Evolutionary conservation across 495 filamentous ascomycete species (phyloP), one percentile per base, ranked within the genome.

Genomic region (Trichocladium antarcticum): DNA sequence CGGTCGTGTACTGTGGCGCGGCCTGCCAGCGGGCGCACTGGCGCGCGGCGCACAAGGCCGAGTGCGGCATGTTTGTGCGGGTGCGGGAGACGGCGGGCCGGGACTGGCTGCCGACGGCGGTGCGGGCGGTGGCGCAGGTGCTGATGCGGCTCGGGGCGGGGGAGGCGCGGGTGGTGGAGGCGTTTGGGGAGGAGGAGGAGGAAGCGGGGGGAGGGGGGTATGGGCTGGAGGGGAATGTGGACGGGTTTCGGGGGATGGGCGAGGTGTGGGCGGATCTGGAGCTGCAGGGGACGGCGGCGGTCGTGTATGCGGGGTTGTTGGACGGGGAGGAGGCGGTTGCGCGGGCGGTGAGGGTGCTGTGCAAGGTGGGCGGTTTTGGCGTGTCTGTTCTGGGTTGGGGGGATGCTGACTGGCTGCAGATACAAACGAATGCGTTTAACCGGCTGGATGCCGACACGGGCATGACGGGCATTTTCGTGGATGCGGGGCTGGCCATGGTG

Each of bases 1-100:
- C 62, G 3, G 63, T 63, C 6, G 57, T 65, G 17, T 83, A 82
- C 63, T 83, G 80, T 60, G 64, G 64, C 37, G 24, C 54, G 1
- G 45, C 54, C 10, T 83, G 80, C 53, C 80, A 83, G 60, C 69
- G 68, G 34, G 55, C 65, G 5, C 71, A 79, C 62, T 83, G 79
- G 79, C 67, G 62, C 38, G 49, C 36, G 0, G 63, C 62, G 6
- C 79, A 82, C 58, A 72, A 74, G 42, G 48, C 49, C 24, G 74
- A 76, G 57, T 82, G 79, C 58, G 59, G 61, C n/a, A 61, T 71
- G 35, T 64, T 71, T 41, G 42, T 42, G 42, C 61, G 64, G 7
- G 58, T 67, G 16, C 50, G 54, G 5, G 46, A 51, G 12, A 41
- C 40, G 17, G 49, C 37, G 10, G 54, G 53, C 22, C 54, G 51